phyloP scores from a whole-genome alignment of 768 basidiomycete genomes.

The Steccherinum ochraceum region DNA sequence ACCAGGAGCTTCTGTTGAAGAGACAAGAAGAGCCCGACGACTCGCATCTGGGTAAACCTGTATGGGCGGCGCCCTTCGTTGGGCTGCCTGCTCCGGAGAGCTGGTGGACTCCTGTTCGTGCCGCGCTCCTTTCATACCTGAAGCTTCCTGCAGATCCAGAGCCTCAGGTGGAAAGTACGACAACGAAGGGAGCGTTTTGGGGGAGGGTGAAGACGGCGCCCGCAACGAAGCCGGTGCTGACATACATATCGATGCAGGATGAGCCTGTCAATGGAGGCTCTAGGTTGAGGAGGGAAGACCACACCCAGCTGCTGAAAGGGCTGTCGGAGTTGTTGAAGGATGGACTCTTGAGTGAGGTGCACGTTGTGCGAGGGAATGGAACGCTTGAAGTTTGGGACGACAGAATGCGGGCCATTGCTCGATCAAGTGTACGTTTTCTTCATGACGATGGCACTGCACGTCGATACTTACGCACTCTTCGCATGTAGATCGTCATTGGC shows the following conservation, averaged over 20 bases:
- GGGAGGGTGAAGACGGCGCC: conserved; percentile 12
- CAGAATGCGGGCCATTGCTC: conserved; percentile 56
- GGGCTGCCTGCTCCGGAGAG: conserved; percentile 36
- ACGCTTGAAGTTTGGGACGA: conserved; percentile 42
- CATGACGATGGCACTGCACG: too few relatives aligned
- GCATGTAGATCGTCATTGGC: conserved; percentile 51
- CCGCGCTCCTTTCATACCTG: conserved; percentile 30
- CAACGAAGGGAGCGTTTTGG: conserved; percentile 33
- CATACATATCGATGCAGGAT: conserved; percentile 62
- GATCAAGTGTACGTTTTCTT: conserved; percentile 52
- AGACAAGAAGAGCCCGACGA: conserved; percentile 8
- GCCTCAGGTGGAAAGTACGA: conserved; percentile 31
- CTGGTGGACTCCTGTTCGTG: conserved; percentile 59
- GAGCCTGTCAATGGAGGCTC: conserved; percentile 34
- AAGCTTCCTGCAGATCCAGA: conserved; percentile 35
- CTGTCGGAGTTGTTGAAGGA: conserved; percentile 44
- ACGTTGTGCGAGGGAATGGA: conserved; percentile 42
- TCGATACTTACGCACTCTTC: not conserved
- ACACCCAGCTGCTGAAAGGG: conserved; percentile 53
- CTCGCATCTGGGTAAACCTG: conserved; percentile 25
- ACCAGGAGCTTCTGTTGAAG: not conserved
- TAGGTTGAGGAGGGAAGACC: conserved; percentile 48
- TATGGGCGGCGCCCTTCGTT: conserved; percentile 38
- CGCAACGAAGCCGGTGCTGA: conserved; percentile 42
- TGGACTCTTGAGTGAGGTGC: conserved; percentile 42